Evolutionary conservation across 1,139 yeast genomes (phyloP).

Genomic region (Fermentozyma sake): DNA sequence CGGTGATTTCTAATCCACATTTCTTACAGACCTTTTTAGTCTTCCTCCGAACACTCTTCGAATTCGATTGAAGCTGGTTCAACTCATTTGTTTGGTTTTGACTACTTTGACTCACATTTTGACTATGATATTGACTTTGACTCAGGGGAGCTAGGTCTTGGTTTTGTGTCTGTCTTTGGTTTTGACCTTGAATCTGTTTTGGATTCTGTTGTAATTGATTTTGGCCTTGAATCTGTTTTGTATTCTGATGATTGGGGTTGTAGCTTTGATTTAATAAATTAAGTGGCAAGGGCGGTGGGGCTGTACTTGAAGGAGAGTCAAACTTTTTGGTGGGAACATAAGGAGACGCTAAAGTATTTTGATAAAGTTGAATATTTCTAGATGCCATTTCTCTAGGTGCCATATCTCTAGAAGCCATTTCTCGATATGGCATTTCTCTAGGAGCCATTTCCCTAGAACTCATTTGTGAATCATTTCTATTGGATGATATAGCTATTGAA

Average conservation of each 20-base stretch:
- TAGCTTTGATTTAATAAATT: constrained; percentile 4
- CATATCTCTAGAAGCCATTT: too few relatives aligned
- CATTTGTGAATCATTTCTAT: too few relatives aligned
- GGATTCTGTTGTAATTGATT: constrained; percentile 3
- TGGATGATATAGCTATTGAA: constrained; percentile 17
- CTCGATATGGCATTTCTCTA: too few relatives aligned
- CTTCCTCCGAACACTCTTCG: constrained; percentile 16
- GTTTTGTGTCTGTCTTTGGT: constrained; percentile 1
- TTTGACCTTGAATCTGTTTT: constrained; percentile 2
- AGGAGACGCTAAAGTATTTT: constrained; percentile 1
- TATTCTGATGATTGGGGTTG: constrained; percentile 3
- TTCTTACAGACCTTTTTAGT: constrained; percentile 48
- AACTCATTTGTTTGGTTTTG: background rate
- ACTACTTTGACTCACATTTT: constrained; percentile 1
- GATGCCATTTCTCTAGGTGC: too few relatives aligned
- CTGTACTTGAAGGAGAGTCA: constrained; percentile 1
- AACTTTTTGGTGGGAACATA: constrained; percentile 1
- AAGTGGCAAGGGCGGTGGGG: constrained; percentile 1
- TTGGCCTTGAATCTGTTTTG: constrained; percentile 4
- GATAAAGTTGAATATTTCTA: background rate
- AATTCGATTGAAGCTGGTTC: background rate
- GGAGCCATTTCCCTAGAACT: too few relatives aligned
- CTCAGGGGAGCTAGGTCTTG: constrained; percentile 2
- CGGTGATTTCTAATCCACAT: constrained; percentile 66
- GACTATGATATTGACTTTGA: constrained; percentile 1